phyloP scores from a whole-genome alignment of 176 grass and related monocot genomes.

The Oryza punctata region DNA sequence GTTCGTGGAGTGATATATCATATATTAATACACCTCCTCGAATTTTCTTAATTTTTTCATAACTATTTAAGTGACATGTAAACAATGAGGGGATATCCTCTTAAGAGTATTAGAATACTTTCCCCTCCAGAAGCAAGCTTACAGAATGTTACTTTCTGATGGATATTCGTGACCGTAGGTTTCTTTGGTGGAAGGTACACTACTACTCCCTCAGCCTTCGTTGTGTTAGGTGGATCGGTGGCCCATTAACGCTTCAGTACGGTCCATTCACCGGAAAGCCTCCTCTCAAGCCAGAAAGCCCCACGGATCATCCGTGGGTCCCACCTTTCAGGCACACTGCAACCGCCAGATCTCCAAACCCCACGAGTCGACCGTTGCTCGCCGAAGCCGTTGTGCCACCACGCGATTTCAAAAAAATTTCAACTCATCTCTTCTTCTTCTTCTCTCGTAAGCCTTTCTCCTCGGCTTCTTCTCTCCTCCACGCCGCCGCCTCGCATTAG shows the following conservation, averaged over 20 bases:
- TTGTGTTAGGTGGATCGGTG: too few species aligned
- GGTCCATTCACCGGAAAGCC: not conserved
- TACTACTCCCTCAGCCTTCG: too few species aligned
- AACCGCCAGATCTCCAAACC: not conserved
- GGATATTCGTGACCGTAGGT: too few species aligned
- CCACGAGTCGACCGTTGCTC: constrained; percentile 38
- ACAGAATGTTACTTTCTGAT: too few species aligned
- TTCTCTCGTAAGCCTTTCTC: not conserved
- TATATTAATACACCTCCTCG: too few species aligned
- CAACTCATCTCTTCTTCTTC: not conserved
- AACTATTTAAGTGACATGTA: too few species aligned
- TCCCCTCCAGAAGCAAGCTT: too few species aligned
- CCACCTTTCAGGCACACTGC: not conserved
- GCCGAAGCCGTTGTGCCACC: constrained; percentile 39
- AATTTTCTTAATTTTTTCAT: too few species aligned
- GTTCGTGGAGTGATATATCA: too few species aligned
- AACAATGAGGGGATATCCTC: too few species aligned
- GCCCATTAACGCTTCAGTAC: not conserved
- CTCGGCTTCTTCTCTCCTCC: not conserved
- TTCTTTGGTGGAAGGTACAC: too few species aligned
- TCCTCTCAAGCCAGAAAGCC: not conserved
- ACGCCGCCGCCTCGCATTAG: not conserved
- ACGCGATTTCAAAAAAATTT: constrained; percentile 59
- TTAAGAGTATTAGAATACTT: too few species aligned
- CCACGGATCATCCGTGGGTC: not conserved